Conservation (phyloP, 345 rosid species). For the Eutrema yunnanense region DNA sequence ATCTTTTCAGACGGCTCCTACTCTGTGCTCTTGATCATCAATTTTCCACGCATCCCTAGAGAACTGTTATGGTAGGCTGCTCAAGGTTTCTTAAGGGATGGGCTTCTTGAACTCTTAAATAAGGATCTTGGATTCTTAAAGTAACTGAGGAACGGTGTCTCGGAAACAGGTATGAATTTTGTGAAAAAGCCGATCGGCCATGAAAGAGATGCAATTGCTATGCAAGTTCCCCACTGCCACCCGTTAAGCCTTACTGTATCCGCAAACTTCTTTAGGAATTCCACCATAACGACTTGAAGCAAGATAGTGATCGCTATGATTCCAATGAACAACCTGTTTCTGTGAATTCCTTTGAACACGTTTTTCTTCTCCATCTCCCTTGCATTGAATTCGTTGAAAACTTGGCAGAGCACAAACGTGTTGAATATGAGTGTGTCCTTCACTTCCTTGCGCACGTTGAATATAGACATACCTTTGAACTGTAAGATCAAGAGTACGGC, state of each 20-base stretch:
- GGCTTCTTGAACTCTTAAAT: slow-evolving; percentile 10
- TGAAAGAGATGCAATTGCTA: slow-evolving; percentile 43
- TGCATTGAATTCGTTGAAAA: slow-evolving; percentile 64
- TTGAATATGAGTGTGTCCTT: slow-evolving; percentile 59
- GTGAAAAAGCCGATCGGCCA: slow-evolving; percentile 61
- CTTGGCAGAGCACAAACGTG: slow-evolving; percentile 56
- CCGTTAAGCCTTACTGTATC: slow-evolving; percentile 45
- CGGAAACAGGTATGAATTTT: slow-evolving; percentile 52
- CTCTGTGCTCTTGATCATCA: background rate
- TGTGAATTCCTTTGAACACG: slow-evolving; percentile 52
- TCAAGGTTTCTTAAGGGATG: slow-evolving; percentile 19
- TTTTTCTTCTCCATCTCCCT: slow-evolving; percentile 67
- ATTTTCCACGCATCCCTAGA: background rate
- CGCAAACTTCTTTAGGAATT: slow-evolving; percentile 56
- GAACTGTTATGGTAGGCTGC: slow-evolving; percentile 10
- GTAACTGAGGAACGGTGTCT: slow-evolving; percentile 40
- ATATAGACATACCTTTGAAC: slow-evolving; percentile 50
- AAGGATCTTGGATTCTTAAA: slow-evolving; percentile 26
- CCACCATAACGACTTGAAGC: slow-evolving; percentile 67
- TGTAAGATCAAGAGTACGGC: slow-evolving; percentile 45
- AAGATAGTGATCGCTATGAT: slow-evolving; percentile 52
- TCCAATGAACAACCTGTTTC: slow-evolving; percentile 47
- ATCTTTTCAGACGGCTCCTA: background rate
- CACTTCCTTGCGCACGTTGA: slow-evolving; percentile 35
- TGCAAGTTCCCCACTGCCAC: slow-evolving; percentile 51